A percentile compares a stretch with the other conserved stretches of the same genome.
phyloP scores from a whole-genome alignment of 257 asterid genomes.

The Ajuga chamaepitys region DNA sequence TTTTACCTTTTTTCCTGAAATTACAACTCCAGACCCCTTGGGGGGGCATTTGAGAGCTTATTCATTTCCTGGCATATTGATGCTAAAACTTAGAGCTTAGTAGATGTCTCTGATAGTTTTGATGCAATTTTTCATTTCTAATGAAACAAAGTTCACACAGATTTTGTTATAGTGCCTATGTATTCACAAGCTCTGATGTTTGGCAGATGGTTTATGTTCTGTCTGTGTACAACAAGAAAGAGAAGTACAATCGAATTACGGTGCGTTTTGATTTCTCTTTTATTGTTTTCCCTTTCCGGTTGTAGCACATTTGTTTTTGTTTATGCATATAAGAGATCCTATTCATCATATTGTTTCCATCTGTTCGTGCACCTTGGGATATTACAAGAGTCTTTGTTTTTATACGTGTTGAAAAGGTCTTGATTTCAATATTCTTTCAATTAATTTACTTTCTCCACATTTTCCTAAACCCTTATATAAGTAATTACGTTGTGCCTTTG shows the following conservation, averaged over 20 bases:
- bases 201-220: slow-evolving; percentile 75
- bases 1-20: slow-evolving; percentile 1
- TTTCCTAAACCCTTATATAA: slow-evolving; percentile 7
- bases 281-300: background rate
- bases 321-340: slow-evolving; percentile 13
- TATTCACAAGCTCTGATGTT: slow-evolving; percentile 15
- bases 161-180: slow-evolving; percentile 8
- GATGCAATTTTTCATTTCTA: slow-evolving; percentile 5
- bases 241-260: slow-evolving; percentile 62
- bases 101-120: slow-evolving; percentile 7
- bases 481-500: background rate
- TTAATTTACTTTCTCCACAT: background rate
- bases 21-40: background rate
- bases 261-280: slow-evolving; percentile 26
- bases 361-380: background rate
- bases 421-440: background rate
- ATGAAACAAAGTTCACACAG: background rate
- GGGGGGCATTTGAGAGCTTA: background rate
- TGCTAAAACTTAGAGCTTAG: background rate
- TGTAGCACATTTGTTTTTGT: background rate
- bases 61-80: slow-evolving; percentile 3
- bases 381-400: slow-evolving; percentile 13
- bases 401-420: background rate
- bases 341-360: slow-evolving; percentile 2
- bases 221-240: slow-evolving; percentile 70